Percentiles rank a stretch among this genome's conserved stretches.
Conservation (phyloP, 306 rosid species). For the Calophaca sinica region DNA sequence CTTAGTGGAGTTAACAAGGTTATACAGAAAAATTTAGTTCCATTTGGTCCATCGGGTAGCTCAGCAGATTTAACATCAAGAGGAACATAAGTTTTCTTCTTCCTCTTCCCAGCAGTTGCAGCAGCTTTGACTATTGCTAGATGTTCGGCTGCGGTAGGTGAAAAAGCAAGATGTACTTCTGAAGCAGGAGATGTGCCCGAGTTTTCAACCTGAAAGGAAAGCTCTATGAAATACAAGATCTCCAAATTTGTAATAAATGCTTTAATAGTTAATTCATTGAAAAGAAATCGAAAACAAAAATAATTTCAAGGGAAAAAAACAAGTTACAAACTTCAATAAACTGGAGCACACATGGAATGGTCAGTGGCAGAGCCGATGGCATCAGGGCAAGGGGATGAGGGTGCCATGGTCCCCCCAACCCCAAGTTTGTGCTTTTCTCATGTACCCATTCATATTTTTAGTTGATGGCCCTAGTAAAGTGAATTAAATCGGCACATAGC, state of each 20-base stretch:
- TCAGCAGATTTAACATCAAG: constrained; percentile 79
- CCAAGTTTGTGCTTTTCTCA: not conserved
- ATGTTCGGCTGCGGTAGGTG: constrained; percentile 77
- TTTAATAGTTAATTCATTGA: constrained; percentile 7
- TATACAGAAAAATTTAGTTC: constrained; percentile 71
- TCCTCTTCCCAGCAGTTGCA: constrained; percentile 69
- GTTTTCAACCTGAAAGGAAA: constrained; percentile 79
- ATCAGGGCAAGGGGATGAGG: not conserved
- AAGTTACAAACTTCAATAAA: constrained; percentile 13
- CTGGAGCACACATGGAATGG: constrained; percentile 7
- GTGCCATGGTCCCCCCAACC: not conserved
- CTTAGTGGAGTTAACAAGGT: constrained; percentile 66
- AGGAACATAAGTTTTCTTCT: constrained; percentile 77
- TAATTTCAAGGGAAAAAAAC: not conserved
- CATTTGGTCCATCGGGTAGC: constrained; percentile 84
- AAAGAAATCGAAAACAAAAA: constrained; percentile 16
- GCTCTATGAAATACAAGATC: constrained; percentile 40
- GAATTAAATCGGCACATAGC: not conserved
- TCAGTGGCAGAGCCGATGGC: not conserved
- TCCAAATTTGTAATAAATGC: constrained; percentile 19
- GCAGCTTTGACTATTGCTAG: constrained; percentile 81
- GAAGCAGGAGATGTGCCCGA: constrained; percentile 73
- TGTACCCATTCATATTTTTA: constrained; percentile 7
- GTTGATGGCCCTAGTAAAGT: not conserved
- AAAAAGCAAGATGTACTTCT: constrained; percentile 81